phyloP scores from a whole-genome alignment of 768 basidiomycete species.

The Phlebiopsis gigantea region DNA sequence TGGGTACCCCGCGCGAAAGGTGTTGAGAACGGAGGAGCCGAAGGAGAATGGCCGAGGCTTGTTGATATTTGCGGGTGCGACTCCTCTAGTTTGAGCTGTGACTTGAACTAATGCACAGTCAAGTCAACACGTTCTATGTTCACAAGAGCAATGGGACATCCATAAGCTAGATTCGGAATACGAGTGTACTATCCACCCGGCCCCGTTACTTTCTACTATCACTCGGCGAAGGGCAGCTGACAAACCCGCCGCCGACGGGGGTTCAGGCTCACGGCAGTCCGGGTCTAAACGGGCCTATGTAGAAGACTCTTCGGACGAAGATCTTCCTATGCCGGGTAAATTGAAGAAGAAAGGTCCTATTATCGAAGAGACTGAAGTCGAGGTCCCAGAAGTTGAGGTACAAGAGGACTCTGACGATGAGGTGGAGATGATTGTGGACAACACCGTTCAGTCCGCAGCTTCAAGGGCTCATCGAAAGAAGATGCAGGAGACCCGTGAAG shows the following conservation, averaged over 20 bases:
- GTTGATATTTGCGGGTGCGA: constrained; percentile 68
- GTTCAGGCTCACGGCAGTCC: not conserved
- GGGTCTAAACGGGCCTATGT: not conserved
- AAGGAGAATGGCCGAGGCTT: constrained; percentile 67
- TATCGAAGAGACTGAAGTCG: too few species aligned
- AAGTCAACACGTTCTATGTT: constrained; percentile 46
- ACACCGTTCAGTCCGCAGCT: not conserved
- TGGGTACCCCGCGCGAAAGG: constrained; percentile 69
- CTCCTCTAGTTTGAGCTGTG: not conserved
- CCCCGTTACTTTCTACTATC: constrained; percentile 25
- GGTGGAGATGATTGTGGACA: constrained; percentile 44
- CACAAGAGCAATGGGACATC: constrained; percentile 82
- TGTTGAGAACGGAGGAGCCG: constrained; percentile 53
- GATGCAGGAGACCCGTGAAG: not conserved
- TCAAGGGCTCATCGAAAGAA: not conserved
- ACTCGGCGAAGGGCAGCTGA: constrained; percentile 12
- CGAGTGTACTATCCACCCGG: constrained; percentile 47
- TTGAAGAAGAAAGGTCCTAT: constrained; percentile 4
- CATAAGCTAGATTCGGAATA: constrained; percentile 79
- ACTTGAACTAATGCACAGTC: not conserved
- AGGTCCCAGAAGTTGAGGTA: constrained; percentile 17
- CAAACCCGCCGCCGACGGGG: not conserved
- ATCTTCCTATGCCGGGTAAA: constrained; percentile 1
- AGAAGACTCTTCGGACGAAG: constrained; percentile 3
- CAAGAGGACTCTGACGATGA: constrained; percentile 27